Evolutionary conservation across 768 basidiomycete genomes (phyloP), one percentile per base, ranked within the genome.

Genomic region (Ramaria rubella): DNA sequence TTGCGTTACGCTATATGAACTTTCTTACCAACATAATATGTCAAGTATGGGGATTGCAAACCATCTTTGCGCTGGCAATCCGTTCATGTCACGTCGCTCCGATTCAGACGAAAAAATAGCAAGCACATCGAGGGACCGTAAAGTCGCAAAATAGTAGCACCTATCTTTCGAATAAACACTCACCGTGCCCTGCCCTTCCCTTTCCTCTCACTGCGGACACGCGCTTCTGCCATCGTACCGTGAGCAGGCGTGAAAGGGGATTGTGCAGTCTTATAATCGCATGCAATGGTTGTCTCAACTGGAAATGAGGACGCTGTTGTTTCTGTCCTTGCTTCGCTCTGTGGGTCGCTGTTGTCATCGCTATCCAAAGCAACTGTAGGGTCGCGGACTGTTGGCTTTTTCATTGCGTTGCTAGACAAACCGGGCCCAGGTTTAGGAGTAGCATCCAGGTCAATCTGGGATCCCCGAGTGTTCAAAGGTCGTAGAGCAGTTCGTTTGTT

Each of bases 211-310:
- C 31, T 56, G 15, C 21, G 31, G 29, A 49, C 44, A 56, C 31
- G 45, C 24, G 46, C 29, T 26, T 56, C 42, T 5, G 55, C 55
- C 24, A n/a, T 34, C 29, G 55, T 56, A 23, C 55, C 55, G 31
- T 9, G 55, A 49, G 44, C 45, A 56, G 55, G 55, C 19, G 26
- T 56, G 42, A 48, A 56, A 23, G 44, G 44, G 2, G 14, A 33
- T 19, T 24, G 44, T 15, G 55, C 43, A 36, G 15, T 31, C 14
- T 31, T 1, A 49, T 46, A 56, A 9, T 56, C 46, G 11, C 29
- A 19, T 5, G 55, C 55, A 23, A 29, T 31, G 5, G 55, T 56
- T 14, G 5, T 38, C 31, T 36, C 55, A 30, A n/a, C 44, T 24
- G 55, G 55, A 56, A 56, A n/a, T 9, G 55, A 56, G 23, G 52